phyloP scores from a whole-genome alignment of 2,329 filamentous ascomycete genomes.

The Aschersonia sp. region DNA sequence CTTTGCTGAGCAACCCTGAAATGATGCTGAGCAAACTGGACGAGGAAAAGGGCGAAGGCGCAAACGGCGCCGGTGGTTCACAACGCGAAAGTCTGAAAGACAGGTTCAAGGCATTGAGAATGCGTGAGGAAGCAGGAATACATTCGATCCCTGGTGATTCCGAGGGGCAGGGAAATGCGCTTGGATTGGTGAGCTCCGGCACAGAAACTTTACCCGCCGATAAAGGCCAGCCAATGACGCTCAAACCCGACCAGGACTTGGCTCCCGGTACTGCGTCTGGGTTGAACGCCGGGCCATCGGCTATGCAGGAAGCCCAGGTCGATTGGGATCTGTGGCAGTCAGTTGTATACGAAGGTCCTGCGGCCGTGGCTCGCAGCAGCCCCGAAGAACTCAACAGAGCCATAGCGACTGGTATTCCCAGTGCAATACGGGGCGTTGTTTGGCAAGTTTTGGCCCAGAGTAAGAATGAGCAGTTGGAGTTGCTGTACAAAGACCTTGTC shows the following conservation, averaged over 20 bases:
- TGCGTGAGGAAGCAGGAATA: conserved; percentile 58
- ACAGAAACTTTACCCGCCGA: conserved; percentile 14
- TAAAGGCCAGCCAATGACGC: conserved; percentile 30
- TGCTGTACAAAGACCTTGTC: conserved; percentile 71
- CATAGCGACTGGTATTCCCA: conserved; percentile 87
- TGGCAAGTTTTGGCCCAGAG: conserved; percentile 97
- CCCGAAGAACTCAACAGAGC: conserved; percentile 80
- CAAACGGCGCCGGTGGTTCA: conserved; percentile 27
- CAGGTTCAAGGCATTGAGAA: conserved; percentile 62
- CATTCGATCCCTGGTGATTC: conserved; percentile 37
- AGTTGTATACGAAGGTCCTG: conserved; percentile 86
- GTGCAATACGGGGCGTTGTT: conserved; percentile 90
- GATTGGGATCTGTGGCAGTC: conserved; percentile 98
- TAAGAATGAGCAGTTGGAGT: conserved; percentile 81
- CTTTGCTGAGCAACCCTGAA: conserved; percentile 67
- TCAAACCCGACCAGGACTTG: conserved; percentile 53
- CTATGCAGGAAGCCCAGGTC: conserved; percentile 59
- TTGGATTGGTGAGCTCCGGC: conserved; percentile 9
- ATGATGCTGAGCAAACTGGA: conserved; percentile 66
- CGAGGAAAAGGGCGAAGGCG: conserved; percentile 43
- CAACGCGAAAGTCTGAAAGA: conserved; percentile 55
- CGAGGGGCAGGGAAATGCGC: conserved; percentile 23
- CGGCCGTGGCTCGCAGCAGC: conserved; percentile 75
- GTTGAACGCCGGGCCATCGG: conserved; percentile 60
- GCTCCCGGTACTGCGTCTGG: conserved; percentile 79